These are phyloP conservation scores for Fusarium newnesense DNA, from an alignment of 2,329 filamentous ascomycete species.

Conservation along the genomic window DNA sequence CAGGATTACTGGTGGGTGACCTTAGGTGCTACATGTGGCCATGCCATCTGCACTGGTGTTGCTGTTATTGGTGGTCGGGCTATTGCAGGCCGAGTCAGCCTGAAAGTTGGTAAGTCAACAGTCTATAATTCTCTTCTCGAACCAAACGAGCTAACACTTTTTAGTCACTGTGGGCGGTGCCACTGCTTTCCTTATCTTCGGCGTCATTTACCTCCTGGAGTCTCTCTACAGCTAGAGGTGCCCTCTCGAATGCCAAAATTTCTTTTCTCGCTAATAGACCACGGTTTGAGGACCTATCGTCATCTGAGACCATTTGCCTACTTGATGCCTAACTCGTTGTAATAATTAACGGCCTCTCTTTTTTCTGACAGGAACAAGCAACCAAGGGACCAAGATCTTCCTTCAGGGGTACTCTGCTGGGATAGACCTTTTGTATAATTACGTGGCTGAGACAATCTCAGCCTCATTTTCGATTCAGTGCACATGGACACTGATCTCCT, in stretches of 20 bases:
- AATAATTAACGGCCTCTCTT: slow-evolving; percentile 35
- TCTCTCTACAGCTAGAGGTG: slow-evolving; percentile 66
- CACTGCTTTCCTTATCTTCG: slow-evolving; percentile 88
- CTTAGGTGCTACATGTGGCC: slow-evolving; percentile 84
- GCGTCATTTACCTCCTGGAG: slow-evolving; percentile 90
- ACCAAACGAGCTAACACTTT: slow-evolving; percentile 35
- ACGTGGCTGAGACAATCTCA: slow-evolving; percentile 27
- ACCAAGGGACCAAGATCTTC: slow-evolving; percentile 4
- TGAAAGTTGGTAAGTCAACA: slow-evolving; percentile 85
- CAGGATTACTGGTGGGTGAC: slow-evolving; percentile 99
- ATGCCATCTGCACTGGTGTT: slow-evolving; percentile 88
- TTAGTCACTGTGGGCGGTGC: slow-evolving; percentile 93
- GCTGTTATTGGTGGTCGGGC: slow-evolving; percentile 93
- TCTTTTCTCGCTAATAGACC: slow-evolving; percentile 22
- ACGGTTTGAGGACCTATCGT: slow-evolving; percentile 16
- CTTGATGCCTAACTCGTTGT: slow-evolving; percentile 34
- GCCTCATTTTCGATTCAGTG: slow-evolving; percentile 2
- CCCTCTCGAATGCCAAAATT: slow-evolving; percentile 4
- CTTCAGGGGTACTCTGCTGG: neutral
- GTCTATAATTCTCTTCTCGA: neutral
- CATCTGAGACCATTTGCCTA: slow-evolving; percentile 25
- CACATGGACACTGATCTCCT: slow-evolving; percentile 13
- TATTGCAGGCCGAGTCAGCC: slow-evolving; percentile 91
- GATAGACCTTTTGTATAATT: slow-evolving; percentile 32
- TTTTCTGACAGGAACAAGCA: neutral